These are phyloP conservation scores for Udeniomyces megalosporus DNA, from an alignment of 768 basidiomycete genomes.

Conservation along the genomic window DNA sequence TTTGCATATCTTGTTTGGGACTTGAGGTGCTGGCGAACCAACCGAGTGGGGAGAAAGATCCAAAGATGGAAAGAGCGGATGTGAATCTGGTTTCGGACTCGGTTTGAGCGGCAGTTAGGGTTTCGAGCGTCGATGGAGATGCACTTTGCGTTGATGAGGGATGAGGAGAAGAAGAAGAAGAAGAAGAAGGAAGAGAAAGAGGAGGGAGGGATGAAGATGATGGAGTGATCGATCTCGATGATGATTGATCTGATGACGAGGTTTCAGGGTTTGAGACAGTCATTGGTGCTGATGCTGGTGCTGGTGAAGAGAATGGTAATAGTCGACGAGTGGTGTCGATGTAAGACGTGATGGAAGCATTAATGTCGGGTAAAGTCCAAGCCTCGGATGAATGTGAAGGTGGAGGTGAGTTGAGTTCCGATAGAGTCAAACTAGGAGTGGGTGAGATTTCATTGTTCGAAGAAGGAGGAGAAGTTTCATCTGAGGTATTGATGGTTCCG, in stretches of 20 bases:
- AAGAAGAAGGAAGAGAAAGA: background rate
- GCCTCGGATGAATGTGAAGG: background rate
- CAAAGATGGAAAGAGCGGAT: background rate
- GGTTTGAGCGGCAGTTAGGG: background rate
- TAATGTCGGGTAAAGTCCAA: constrained; percentile 4
- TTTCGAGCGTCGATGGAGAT: background rate
- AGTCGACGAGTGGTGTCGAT: background rate
- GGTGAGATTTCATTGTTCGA: background rate
- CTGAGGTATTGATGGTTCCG: background rate
- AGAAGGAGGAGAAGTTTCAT: background rate
- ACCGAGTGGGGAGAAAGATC: background rate
- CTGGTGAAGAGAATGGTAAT: background rate
- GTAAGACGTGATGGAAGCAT: background rate
- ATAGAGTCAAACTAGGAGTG: background rate
- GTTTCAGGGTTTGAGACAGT: no score
- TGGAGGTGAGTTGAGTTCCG: background rate
- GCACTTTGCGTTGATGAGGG: background rate
- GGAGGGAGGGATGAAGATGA: background rate
- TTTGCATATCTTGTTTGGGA: background rate
- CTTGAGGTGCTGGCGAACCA: background rate
- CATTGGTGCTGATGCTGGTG: no score
- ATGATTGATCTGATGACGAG: no score
- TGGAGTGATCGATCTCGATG: background rate
- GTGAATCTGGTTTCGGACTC: background rate
- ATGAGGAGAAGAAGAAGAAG: background rate